A percentile compares a stretch with the other conserved stretches of the same genome.
Conservation (phyloP, 2,329 filamentous ascomycete species). For the Exophiala xenobiotica region DNA sequence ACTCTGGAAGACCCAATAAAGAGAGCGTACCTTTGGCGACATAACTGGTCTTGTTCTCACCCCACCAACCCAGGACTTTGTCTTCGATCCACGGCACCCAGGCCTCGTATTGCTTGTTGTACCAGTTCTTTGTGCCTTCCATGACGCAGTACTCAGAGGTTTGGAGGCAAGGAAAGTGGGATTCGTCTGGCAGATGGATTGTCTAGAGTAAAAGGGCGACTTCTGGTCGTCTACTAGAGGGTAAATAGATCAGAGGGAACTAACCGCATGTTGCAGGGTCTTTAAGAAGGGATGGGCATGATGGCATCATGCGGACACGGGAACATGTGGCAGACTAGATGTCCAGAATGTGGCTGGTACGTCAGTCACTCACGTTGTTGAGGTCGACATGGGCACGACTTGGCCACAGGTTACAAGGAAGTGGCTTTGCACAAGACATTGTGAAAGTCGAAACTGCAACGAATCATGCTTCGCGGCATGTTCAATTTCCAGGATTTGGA, state of each 20-base stretch:
- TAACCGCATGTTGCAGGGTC: background rate
- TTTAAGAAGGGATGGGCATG: conserved; percentile 1
- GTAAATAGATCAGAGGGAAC: background rate
- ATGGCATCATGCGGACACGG: conserved; percentile 13
- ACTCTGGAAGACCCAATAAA: conserved; percentile 22
- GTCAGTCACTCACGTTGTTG: conserved; percentile 3
- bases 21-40: conserved; percentile 64
- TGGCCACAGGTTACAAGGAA: background rate
- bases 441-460: no score
- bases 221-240: no score
- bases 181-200: background rate
- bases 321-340: conserved; percentile 13
- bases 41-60: conserved; percentile 74
- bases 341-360: conserved; percentile 18
- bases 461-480: no score
- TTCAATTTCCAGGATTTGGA: no score
- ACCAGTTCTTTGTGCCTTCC: conserved; percentile 62
- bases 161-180: background rate
- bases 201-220: background rate
- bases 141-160: conserved; percentile 29
- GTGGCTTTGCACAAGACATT: background rate
- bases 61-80: conserved; percentile 69
- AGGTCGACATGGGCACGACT: background rate
- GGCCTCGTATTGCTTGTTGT: conserved; percentile 70
- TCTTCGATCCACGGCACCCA: conserved; percentile 80